Conservation (phyloP, 306 rosid species). For the Trifolium subterraneum region DNA sequence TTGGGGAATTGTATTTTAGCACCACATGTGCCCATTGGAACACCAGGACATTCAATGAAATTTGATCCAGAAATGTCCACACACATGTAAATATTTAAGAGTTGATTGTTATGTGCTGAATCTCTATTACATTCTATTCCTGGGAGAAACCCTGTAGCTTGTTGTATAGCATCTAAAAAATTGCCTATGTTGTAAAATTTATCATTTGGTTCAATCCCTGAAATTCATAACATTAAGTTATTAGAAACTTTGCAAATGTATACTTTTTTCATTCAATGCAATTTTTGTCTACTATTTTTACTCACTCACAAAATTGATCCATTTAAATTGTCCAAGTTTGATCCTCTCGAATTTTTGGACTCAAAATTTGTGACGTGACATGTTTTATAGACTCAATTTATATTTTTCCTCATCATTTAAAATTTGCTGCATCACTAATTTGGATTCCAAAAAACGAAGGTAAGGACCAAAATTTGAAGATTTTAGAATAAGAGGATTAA, state of each 20-base stretch:
- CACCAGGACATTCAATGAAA: slow-evolving; percentile 62
- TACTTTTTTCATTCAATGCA: no score
- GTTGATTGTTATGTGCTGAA: slow-evolving; percentile 48
- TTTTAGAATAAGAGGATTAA: no score
- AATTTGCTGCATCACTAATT: no score
- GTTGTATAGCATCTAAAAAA: slow-evolving; percentile 55
- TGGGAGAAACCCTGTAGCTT: slow-evolving; percentile 52
- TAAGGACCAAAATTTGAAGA: no score
- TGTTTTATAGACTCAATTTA: no score
- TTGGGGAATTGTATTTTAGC: slow-evolving; percentile 54
- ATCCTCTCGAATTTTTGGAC: no score
- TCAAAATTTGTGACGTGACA: no score
- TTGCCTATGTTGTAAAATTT: slow-evolving; percentile 53
- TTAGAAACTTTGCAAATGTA: slow-evolving; percentile 17
- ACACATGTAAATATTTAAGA: slow-evolving; percentile 68
- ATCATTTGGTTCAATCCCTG: slow-evolving; percentile 70
- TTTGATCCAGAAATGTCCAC: slow-evolving; percentile 60
- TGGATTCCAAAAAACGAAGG: no score
- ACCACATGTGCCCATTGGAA: slow-evolving; percentile 54
- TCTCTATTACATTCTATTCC: slow-evolving; percentile 68
- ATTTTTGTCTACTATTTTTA: no score
- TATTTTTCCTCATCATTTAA: no score
- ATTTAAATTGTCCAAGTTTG: no score
- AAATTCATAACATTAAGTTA: slow-evolving; percentile 4
- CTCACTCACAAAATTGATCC: no score